Conservation (phyloP, 1,284 basidiomycete species). For the Prillingera fragicola region DNA sequence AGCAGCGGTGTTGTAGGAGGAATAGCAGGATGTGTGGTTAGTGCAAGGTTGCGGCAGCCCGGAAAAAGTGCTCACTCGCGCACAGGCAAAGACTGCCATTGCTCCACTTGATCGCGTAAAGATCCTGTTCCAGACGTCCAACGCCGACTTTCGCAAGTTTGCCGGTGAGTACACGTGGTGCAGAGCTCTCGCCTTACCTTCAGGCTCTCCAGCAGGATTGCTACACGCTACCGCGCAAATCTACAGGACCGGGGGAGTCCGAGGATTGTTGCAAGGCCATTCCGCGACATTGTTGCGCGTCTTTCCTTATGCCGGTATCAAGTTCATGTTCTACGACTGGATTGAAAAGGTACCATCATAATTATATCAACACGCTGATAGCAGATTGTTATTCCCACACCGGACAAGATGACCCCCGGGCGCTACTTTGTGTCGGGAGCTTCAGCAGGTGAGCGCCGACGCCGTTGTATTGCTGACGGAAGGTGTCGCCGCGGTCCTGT, state of each 20-base stretch:
- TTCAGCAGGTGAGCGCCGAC: conserved; percentile 60
- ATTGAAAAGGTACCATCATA: conserved; percentile 58
- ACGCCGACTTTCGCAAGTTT: conserved; percentile 90
- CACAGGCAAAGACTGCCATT: conserved; percentile 89
- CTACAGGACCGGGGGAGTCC: conserved; percentile 63
- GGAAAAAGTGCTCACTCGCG: conserved; percentile 5
- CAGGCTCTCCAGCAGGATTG: conserved; percentile 54
- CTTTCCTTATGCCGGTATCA: conserved; percentile 95
- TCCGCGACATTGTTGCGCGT: conserved; percentile 70
- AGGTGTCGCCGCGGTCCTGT: conserved; percentile 82
- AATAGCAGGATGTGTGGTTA: conserved; percentile 83
- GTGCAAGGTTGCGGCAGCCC: conserved; percentile 37
- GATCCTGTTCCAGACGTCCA: conserved; percentile 96
- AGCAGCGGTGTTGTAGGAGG: conserved; percentile 75
- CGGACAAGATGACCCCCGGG: conserved; percentile 67
- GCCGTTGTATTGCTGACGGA: not conserved
- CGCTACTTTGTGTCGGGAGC: conserved; percentile 87
- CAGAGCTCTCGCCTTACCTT: not conserved
- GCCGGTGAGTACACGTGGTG: conserved; percentile 57
- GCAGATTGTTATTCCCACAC: conserved; percentile 72
- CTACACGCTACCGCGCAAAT: conserved; percentile 77
- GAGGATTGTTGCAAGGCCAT: conserved; percentile 91
- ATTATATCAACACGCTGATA: conserved; percentile 26
- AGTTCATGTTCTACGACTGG: conserved; percentile 96
- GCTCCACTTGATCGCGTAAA: conserved; percentile 97